These are phyloP conservation scores for Claviceps cyperi DNA, from an alignment of 2,329 filamentous ascomycete genomes.

Conservation along the genomic window DNA sequence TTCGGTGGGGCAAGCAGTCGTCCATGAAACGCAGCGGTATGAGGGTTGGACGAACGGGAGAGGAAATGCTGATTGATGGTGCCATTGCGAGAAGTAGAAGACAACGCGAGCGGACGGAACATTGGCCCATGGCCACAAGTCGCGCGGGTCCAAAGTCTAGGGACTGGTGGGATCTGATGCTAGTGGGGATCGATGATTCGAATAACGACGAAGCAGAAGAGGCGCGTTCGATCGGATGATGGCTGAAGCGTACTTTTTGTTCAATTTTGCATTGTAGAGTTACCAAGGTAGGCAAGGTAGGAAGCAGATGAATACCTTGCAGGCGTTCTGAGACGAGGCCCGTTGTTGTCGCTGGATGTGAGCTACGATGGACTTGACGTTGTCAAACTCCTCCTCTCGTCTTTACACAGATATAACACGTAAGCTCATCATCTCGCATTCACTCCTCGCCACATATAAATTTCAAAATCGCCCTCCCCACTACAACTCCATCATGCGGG, in stretches of 20 bases:
- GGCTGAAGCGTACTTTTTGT: not conserved
- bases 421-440: not conserved
- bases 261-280: not conserved
- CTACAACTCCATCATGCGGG: conserved; percentile 64
- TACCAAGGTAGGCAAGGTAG: not conserved
- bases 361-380: not conserved
- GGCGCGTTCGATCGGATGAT: not conserved
- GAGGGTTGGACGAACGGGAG: conserved; percentile 30
- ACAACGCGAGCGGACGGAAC: conserved; percentile 29
- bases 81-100: conserved; percentile 31
- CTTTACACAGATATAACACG: not conserved
- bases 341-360: too few species aligned
- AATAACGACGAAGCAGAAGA: not conserved
- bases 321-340: not conserved
- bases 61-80: conserved; percentile 38
- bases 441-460: conserved; percentile 55
- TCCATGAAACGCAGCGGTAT: conserved; percentile 6
- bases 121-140: conserved; percentile 12
- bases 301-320: not conserved
- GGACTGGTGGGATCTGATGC: conserved; percentile 18
- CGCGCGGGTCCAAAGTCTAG: conserved; percentile 6
- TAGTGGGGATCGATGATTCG: conserved; percentile 6
- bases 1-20: not conserved
- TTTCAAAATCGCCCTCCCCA: conserved; percentile 59
- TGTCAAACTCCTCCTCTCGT: too few species aligned